Evolutionary conservation across 495 filamentous ascomycete genomes (phyloP).

Genomic region (Bathelium albidoporum): DNA sequence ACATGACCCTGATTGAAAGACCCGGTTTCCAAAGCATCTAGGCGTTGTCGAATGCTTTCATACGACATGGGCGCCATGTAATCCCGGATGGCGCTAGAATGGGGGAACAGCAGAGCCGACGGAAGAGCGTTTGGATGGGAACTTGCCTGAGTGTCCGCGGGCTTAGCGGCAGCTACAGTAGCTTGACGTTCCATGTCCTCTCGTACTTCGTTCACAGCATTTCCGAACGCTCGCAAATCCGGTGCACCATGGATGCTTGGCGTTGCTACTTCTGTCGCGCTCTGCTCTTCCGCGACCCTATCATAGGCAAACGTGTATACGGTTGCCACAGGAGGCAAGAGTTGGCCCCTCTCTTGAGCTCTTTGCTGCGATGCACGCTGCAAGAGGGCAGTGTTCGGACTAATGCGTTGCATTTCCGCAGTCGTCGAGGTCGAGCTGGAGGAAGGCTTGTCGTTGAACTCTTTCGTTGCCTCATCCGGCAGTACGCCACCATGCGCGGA

Average conservation of each 20-base stretch:
- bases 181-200: neutral
- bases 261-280: conserved; percentile 34
- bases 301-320: neutral
- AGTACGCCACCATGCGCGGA: neutral
- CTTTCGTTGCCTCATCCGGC: neutral
- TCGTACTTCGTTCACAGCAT: neutral
- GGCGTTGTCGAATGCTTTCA: conserved; percentile 41
- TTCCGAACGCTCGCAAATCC: conserved; percentile 21
- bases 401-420: neutral
- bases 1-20: conserved; percentile 47
- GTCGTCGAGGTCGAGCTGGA: neutral
- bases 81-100: conserved; percentile 18
- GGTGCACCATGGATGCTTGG: conserved; percentile 31
- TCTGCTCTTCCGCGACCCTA: conserved; percentile 20
- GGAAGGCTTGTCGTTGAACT: neutral
- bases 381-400: neutral
- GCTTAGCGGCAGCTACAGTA: neutral
- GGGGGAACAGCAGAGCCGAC: conserved; percentile 17
- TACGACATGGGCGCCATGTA: conserved; percentile 29
- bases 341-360: neutral
- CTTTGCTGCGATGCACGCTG: neutral
- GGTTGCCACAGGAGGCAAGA: neutral
- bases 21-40: conserved; percentile 49
- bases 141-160: neutral
- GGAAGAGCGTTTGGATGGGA: neutral